phyloP scores from a whole-genome alignment of 2,329 filamentous ascomycete genomes.

The Neurospora sp. region DNA sequence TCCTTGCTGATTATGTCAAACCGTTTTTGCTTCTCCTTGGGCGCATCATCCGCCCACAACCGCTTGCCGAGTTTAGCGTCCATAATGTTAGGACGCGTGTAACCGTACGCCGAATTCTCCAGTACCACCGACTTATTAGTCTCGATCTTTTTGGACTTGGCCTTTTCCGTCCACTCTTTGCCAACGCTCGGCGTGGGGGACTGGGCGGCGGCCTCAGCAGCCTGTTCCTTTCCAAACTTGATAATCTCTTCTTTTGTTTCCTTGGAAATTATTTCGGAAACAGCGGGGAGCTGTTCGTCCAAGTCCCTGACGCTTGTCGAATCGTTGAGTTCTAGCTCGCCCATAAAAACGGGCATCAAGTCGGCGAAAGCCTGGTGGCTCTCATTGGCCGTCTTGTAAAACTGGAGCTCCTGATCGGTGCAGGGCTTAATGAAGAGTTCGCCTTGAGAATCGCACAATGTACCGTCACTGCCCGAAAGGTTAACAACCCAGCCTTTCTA shows the following conservation, averaged over 20 bases:
- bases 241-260: slow-evolving; percentile 30
- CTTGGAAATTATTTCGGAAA: slow-evolving; percentile 33
- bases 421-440: slow-evolving; percentile 92
- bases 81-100: slow-evolving; percentile 76
- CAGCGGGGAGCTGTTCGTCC: slow-evolving; percentile 37
- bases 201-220: slow-evolving; percentile 8
- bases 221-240: slow-evolving; percentile 13
- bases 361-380: slow-evolving; percentile 64
- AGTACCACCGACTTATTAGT: slow-evolving; percentile 77
- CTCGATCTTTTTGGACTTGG: slow-evolving; percentile 49
- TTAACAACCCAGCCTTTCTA: slow-evolving; percentile 11
- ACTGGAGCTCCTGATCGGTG: slow-evolving; percentile 72
- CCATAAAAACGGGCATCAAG: slow-evolving; percentile 79
- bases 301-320: slow-evolving; percentile 36
- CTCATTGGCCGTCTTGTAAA: slow-evolving; percentile 67
- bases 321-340: slow-evolving; percentile 62
- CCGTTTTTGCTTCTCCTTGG: slow-evolving; percentile 46
- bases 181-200: slow-evolving; percentile 24
- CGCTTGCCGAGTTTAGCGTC: slow-evolving; percentile 85
- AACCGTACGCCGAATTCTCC: slow-evolving; percentile 74
- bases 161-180: background rate
- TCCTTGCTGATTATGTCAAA: slow-evolving; percentile 49
- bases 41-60: slow-evolving; percentile 72
- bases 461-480: slow-evolving; percentile 60
- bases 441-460: slow-evolving; percentile 74